Conservation (phyloP, 495 filamentous ascomycete species). For the Melanomma pulvis-pyrius region DNA sequence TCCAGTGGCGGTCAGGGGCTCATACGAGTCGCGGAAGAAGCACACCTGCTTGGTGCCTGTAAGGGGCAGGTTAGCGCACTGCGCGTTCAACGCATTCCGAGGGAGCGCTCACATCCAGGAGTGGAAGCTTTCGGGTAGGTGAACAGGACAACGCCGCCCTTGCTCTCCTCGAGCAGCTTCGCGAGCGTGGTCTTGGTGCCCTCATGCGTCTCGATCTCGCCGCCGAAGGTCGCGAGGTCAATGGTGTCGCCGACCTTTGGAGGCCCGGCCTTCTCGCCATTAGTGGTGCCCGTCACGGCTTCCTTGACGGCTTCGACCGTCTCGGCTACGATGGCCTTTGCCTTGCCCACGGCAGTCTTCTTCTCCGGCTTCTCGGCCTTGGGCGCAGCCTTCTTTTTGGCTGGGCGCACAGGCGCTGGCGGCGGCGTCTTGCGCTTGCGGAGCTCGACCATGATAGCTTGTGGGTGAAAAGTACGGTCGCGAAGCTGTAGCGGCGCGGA, state of each 20-base stretch:
- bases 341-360: constrained; percentile 30
- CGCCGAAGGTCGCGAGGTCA: constrained; percentile 72
- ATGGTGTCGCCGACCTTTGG: constrained; percentile 57
- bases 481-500: constrained; percentile 18
- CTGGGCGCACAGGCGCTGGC: constrained; percentile 39
- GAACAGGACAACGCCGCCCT: constrained; percentile 85
- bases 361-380: constrained; percentile 30
- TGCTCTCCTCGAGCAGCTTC: constrained; percentile 77
- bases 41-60: constrained; percentile 91
- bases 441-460: constrained; percentile 45
- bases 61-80: not conserved
- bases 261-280: constrained; percentile 15
- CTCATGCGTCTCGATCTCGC: constrained; percentile 82
- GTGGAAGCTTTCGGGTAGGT: constrained; percentile 96
- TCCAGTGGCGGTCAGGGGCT: constrained; percentile 75
- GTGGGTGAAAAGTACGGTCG: constrained; percentile 5
- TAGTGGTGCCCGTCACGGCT: constrained; percentile 27
- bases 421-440: constrained; percentile 48
- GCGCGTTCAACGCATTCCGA: not conserved
- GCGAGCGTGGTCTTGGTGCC: constrained; percentile 75
- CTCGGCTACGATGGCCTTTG: constrained; percentile 30
- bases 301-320: constrained; percentile 32
- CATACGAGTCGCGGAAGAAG: constrained; percentile 82
- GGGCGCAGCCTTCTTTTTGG: constrained; percentile 43
- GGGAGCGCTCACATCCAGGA: constrained; percentile 77